A percentile compares a stretch with the other conserved stretches of the same genome.
phyloP scores from a whole-genome alignment of 306 rosid genomes.

The Acmispon strigosus region DNA sequence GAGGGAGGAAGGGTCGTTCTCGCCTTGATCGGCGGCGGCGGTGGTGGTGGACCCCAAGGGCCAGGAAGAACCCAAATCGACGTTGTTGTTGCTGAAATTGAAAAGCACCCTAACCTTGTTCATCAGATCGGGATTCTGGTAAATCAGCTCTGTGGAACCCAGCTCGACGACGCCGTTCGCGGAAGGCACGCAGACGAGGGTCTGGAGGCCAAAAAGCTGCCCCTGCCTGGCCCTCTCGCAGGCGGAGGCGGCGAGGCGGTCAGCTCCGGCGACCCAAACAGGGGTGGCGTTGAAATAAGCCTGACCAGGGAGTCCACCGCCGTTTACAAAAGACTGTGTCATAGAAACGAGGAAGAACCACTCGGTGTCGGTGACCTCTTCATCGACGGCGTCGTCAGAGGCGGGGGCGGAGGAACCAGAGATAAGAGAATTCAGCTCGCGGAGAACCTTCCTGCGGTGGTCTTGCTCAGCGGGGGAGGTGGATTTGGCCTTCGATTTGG shows the following conservation, averaged over 20 bases:
- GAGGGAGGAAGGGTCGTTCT: constrained; percentile 74
- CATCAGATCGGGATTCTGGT: constrained; percentile 68
- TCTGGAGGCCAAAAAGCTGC: constrained; percentile 55
- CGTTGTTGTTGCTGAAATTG: constrained; percentile 49
- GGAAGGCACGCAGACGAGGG: constrained; percentile 68
- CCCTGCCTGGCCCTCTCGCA: constrained; percentile 84
- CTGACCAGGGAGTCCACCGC: constrained; percentile 63
- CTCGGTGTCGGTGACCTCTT: constrained; percentile 89
- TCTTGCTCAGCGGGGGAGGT: constrained; percentile 64
- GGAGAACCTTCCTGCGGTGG: constrained; percentile 70
- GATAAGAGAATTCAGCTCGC: constrained; percentile 77
- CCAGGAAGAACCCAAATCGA: constrained; percentile 61
- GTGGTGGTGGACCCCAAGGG: constrained; percentile 23
- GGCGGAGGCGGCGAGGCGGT: constrained; percentile 29
- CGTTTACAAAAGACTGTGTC: constrained; percentile 79
- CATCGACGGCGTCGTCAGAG: constrained; percentile 58
- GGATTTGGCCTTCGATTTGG: constrained; percentile 28
- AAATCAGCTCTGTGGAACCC: constrained; percentile 70
- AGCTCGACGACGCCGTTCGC: constrained; percentile 80
- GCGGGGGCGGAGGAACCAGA: constrained; percentile 51
- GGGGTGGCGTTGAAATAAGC: constrained; percentile 55
- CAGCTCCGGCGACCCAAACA: constrained; percentile 62
- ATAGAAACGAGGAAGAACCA: constrained; percentile 93
- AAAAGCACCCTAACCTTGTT: constrained; percentile 63
- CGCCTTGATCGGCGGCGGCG: constrained; percentile 53